Base-by-base conservation (phyloP, 1,284 basidiomycete species). In the Pascua guehoae region DNA sequence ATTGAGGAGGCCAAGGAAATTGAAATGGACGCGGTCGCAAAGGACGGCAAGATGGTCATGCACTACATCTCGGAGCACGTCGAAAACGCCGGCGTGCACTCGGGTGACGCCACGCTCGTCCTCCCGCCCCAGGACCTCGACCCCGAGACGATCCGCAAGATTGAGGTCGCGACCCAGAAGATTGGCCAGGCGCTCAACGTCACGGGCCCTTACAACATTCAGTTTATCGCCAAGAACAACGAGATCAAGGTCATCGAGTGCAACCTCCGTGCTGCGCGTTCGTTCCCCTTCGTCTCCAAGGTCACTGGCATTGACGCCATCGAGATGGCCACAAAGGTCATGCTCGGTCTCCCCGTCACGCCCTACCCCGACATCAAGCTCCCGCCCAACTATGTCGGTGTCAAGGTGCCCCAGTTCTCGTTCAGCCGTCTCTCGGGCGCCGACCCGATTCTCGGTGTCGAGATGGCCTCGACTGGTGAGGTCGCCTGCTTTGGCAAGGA, bases 201-300 rank as follows among this genome's bases (percentile, higher is more conserved):
- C 53, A 98, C 95, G 5, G 96, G 95, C 32, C 96, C 95, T 2
- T 98, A 90, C 85, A 98, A 98, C 79, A 98, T 98, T 74, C 96
- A 98, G 80, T 97, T 98, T 80, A 97, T 98, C 69, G 94, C 94
- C 57, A 98, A 98, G 84, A 89, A 98, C 81, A 98, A 98, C 80
- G 95, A 98, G 78, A 98, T 98, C 84, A 97, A 98, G 84, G 95
- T 98, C 68, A 98, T 98, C 75, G 95, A 98, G 78, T 98, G 95
- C 80, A 98, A 98, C 78, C 82, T 98, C 42, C 91, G 95, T 61
- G 96, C 96, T 3, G 94, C 95, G 36, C 87, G 96, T 59, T 98
- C 95, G 1, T 98, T 97, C 86, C 95, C 96, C 54, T 98, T 98
- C 81, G 95, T 98, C 46, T 95, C 91, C 41, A 98, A 98, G 80